phyloP scores from a whole-genome alignment of 2,329 filamentous ascomycete genomes.

The Cyphellophora europaea region DNA sequence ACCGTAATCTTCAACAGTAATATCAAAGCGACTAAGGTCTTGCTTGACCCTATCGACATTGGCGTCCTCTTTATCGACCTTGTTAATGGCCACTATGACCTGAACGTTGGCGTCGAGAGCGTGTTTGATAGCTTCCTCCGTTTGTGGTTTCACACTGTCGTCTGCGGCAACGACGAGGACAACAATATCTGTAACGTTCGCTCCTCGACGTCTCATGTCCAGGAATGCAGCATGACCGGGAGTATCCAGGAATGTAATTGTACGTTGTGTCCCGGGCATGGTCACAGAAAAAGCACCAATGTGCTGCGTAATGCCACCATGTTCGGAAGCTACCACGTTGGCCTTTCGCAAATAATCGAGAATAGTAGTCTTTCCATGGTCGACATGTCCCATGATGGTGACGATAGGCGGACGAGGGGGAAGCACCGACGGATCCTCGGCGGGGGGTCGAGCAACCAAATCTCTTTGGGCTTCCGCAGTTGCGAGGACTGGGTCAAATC shows the following conservation, averaged over 20 bases:
- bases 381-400: conserved; percentile 98
- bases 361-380: conserved; percentile 96
- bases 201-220: conserved; percentile 89
- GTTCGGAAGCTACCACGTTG: conserved; percentile 81
- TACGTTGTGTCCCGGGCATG: conserved; percentile 67
- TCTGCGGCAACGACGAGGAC: conserved; percentile 93
- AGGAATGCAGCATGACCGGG: conserved; percentile 94
- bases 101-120: conserved; percentile 79
- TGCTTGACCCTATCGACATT: conserved; percentile 76
- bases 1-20: conserved; percentile 90
- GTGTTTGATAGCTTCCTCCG: conserved; percentile 90
- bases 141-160: conserved; percentile 96
- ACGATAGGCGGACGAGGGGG: conserved; percentile 81
- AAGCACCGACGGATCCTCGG: conserved; percentile 57
- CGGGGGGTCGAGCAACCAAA: conserved; percentile 58
- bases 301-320: conserved; percentile 96
- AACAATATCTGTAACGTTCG: conserved; percentile 93
- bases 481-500: conserved; percentile 75
- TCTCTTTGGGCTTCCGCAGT: conserved; percentile 54
- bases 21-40: conserved; percentile 71
- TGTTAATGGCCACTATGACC: conserved; percentile 96
- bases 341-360: conserved; percentile 89
- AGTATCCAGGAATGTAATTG: conserved; percentile 93
- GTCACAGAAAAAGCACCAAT: conserved; percentile 94
- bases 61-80: conserved; percentile 81